Evolutionary conservation across 805 yeast genomes (phyloP), one percentile per base, ranked within the genome.

Genomic region (Suhomyces emberorum): DNA sequence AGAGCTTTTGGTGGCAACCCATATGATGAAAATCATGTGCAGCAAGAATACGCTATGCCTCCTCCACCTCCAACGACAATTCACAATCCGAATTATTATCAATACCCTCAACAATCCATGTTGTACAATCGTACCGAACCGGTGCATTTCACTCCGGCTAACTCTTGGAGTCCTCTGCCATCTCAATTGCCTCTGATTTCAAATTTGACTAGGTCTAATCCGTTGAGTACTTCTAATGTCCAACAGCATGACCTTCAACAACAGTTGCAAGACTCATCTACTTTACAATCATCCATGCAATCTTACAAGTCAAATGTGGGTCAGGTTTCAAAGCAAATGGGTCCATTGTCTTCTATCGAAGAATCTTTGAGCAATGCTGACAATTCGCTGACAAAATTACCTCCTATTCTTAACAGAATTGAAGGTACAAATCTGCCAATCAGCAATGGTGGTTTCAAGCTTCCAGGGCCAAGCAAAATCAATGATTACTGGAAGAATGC

Each of bases 91-190:
- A 43, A 38, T 22, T 54, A 54, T 28, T 54, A 46, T 27, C 51
- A 51, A 39, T 54, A 55, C 31, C 61, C 61, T 3, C 36, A 48
- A 4, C 31, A 40, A 15, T 50, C 58, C 12, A 29, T 38, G 32
- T 38, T 42, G 25, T 35, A 38, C 28, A 20, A 7, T n/a, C 12
- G 15, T n/a, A 15, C n/a, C n/a, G 27, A 24, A 11, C 15, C 27
- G 7, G 5, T 6, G 7, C 7, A 12, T 8, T 7, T 6, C n/a
- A 11, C n/a, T 8, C 7, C 27, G 5, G 16, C 16, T 11, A n/a
- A 20, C 8, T 23, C 35, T 10, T 22, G 16, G 14, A 30, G 28
- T 16, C 22, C 7, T 7, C 22, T 9, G 9, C 8, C 22, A 20
- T 7, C 8, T 20, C 22, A 20, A 20, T 9, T 20, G 7, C 22